These are phyloP conservation scores for grape (Vitis vinifera) DNA, from an alignment of 164 flowering plant species.

Conservation along the genomic window ASM3070453v1 NC_081811.1:24546501-24547000, in stretches of 20 bases:
- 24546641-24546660: conserved; percentile 22
- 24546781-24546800: conserved; percentile 22
- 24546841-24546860: conserved; percentile 13
- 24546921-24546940: conserved; percentile 41
- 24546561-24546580: conserved; percentile 28
- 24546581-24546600: conserved; percentile 32
- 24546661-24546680: conserved; percentile 29
- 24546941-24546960: conserved; percentile 49
- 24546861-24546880: conserved; percentile 22
- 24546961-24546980: conserved; percentile 43
- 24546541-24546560: conserved; percentile 20
- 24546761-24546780: conserved; percentile 31
- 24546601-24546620: conserved; percentile 28
- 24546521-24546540: conserved; percentile 24
- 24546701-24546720: conserved; percentile 23
- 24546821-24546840: conserved; percentile 20
- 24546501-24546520: conserved; percentile 24
- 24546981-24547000: conserved; percentile 57
- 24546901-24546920: conserved; percentile 44
- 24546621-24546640: conserved; percentile 37
- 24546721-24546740: conserved; percentile 25
- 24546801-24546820: conserved; percentile 26
- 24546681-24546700: conserved; percentile 34
- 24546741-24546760: conserved; percentile 23
- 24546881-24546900: conserved; percentile 38